phyloP scores from a whole-genome alignment of 768 basidiomycete species.

The Mycena vulgaris region DNA sequence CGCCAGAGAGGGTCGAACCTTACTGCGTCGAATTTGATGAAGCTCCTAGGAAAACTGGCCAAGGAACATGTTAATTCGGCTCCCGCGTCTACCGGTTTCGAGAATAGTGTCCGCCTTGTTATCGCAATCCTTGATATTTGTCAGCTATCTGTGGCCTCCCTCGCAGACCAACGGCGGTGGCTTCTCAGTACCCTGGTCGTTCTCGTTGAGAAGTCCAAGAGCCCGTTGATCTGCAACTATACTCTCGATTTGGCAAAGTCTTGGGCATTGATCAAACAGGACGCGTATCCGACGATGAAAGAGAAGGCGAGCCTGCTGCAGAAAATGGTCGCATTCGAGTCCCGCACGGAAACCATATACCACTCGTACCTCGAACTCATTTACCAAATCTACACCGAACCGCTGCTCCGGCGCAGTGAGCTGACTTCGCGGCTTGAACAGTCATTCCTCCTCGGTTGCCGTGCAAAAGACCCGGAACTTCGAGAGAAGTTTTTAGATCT shows the following conservation, averaged over 20 bases:
- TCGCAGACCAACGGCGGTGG: slow-evolving; percentile 90
- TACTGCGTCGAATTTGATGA: slow-evolving; percentile 85
- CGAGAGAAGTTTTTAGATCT: slow-evolving; percentile 92
- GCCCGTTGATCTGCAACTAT: slow-evolving; percentile 81
- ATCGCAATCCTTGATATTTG: slow-evolving; percentile 91
- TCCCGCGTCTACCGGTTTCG: slow-evolving; percentile 64
- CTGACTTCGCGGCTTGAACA: slow-evolving; percentile 94
- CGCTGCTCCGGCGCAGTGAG: slow-evolving; percentile 89
- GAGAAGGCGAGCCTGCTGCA: slow-evolving; percentile 93
- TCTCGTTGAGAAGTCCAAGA: slow-evolving; percentile 93
- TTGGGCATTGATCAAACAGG: slow-evolving; percentile 92
- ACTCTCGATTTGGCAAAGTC: slow-evolving; percentile 88
- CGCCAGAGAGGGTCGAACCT: slow-evolving; percentile 87
- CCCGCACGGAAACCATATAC: slow-evolving; percentile 83
- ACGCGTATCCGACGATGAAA: slow-evolving; percentile 92
- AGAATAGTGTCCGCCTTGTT: slow-evolving; percentile 75
- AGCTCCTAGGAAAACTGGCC: slow-evolving; percentile 85
- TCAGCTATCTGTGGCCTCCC: slow-evolving; percentile 81
- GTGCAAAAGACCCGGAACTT: slow-evolving; percentile 82
- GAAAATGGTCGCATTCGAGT: slow-evolving; percentile 90
- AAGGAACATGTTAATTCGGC: slow-evolving; percentile 87
- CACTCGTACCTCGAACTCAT: slow-evolving; percentile 90
- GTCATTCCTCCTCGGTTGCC: slow-evolving; percentile 93
- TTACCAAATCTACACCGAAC: slow-evolving; percentile 94
- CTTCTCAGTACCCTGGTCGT: slow-evolving; percentile 84